These are phyloP conservation scores for Prosopis cineraria DNA, from an alignment of 306 rosid genomes.

Conservation along the genomic window DNA sequence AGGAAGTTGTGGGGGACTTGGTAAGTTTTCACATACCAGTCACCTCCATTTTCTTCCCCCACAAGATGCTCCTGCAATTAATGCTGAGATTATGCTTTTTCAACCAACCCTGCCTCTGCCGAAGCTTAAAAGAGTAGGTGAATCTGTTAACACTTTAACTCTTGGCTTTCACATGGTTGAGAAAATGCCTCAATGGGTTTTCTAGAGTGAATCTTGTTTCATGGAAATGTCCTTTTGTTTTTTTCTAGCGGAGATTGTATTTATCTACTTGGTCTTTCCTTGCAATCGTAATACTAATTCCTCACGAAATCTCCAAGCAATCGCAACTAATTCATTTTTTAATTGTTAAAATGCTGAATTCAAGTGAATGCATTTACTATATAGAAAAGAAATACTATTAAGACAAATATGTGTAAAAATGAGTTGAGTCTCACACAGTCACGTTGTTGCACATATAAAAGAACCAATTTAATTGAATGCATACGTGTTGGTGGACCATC, in stretches of 20 bases:
- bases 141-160: not conserved
- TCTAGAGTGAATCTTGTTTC: not conserved
- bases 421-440: not conserved
- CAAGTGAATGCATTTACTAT: not conserved
- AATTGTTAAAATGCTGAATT: not conserved
- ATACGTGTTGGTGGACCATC: not conserved
- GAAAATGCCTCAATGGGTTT: conserved; percentile 17
- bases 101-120: not conserved
- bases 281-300: not conserved
- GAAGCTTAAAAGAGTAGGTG: not conserved
- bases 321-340: not conserved
- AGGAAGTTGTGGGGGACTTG: not conserved
- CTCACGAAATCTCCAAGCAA: not conserved
- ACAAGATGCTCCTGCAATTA: conserved; percentile 6
- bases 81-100: conserved; percentile 1
- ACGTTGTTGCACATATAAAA: not conserved
- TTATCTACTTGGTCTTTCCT: not conserved
- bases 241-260: not conserved
- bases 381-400: not conserved
- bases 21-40: conserved; percentile 3
- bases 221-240: not conserved
- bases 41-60: not conserved
- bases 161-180: conserved; percentile 1
- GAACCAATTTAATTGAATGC: not conserved
- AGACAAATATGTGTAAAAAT: not conserved